Base-by-base conservation (phyloP, 148 eudicot species). In the Chenopodium suecicum region DNA sequence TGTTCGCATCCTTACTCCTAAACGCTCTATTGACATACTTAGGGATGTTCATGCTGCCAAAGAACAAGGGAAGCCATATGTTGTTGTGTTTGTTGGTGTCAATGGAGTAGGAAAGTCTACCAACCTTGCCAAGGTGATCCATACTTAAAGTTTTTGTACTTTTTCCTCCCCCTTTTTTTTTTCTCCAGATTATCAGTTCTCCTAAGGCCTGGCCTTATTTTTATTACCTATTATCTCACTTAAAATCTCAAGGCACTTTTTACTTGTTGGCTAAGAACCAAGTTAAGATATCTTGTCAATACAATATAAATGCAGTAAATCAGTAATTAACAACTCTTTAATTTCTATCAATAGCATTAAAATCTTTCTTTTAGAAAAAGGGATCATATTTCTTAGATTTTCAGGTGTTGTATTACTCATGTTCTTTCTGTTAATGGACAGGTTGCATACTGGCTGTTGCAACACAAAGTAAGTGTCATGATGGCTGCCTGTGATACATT, bases 401-500 rank as follows among this genome's bases (percentile, higher is more conserved):
- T 58, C 48, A 34, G 73, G 63, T 32, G 81, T 25, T 29, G 23
- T 25, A 63, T 64, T 72, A 22, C 65, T 80, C 25, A 78, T 68
- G 65, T 60, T 13, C 14, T 46, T 19, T 29, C 25, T 79, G 63
- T 65, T 67, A 31, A 34, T 80, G 23, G 47, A 80, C 89, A 96
- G 99, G 99, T 96, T 79, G 98, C 99, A 44, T 96, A 96, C 84
- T 96, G 99, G 99, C 90, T 96, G 83, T 85, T 73, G 92, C 98
- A 94, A 88, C 99, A 96, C 82, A 79, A 94, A 60, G 85, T 90
- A 65, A 94, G 90, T 70, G 99, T 96, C 75, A 96, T 92, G 99
- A 96, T 96, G 99, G 99, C 99, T 90, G 98, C 98, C 47, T 96
- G 99, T 86, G 98, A 96, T 83, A 94, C 99, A 34, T 96, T 96